These are phyloP conservation scores for Inonotus hispidus DNA, from an alignment of 1,284 basidiomycete genomes.

Conservation along the genomic window DNA sequence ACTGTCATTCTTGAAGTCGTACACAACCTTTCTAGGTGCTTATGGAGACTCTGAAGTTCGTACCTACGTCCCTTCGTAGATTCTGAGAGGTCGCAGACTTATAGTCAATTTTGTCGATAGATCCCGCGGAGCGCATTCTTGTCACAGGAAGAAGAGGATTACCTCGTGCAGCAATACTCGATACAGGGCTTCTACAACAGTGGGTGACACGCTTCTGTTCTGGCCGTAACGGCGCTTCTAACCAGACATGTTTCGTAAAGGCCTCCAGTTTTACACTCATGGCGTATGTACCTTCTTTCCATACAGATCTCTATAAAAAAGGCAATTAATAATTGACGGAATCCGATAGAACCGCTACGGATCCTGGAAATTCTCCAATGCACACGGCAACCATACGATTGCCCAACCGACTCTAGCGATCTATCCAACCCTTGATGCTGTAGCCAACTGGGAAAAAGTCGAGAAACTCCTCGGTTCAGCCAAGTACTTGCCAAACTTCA, in stretches of 20 bases:
- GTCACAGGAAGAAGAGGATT: constrained; percentile 53
- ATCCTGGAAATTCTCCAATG: constrained; percentile 45
- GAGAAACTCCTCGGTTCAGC: constrained; percentile 38
- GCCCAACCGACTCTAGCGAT: constrained; percentile 52
- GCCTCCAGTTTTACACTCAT: not conserved
- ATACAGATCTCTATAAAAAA: not conserved
- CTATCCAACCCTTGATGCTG: constrained; percentile 56
- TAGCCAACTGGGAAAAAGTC: constrained; percentile 52
- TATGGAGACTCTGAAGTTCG: constrained; percentile 40
- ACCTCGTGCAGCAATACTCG: constrained; percentile 54
- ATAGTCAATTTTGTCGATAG: constrained; percentile 29
- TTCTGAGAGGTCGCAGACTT: not conserved
- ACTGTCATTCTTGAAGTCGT: constrained; percentile 43
- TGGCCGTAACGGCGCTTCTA: not conserved
- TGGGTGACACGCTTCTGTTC: constrained; percentile 29
- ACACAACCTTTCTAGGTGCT: constrained; percentile 43
- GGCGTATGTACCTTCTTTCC: not conserved
- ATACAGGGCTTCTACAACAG: constrained; percentile 55
- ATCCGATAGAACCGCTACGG: constrained; percentile 42
- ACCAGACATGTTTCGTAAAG: not conserved
- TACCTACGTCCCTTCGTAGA: not conserved
- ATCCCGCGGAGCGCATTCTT: constrained; percentile 58
- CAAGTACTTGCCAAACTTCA: constrained; percentile 45
- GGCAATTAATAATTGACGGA: not conserved
- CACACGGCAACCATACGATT: constrained; percentile 55